Percentiles rank a stretch among this genome's conserved stretches.
phyloP scores from a whole-genome alignment of 2,329 filamentous ascomycete genomes.

The Knufia fluminis region DNA sequence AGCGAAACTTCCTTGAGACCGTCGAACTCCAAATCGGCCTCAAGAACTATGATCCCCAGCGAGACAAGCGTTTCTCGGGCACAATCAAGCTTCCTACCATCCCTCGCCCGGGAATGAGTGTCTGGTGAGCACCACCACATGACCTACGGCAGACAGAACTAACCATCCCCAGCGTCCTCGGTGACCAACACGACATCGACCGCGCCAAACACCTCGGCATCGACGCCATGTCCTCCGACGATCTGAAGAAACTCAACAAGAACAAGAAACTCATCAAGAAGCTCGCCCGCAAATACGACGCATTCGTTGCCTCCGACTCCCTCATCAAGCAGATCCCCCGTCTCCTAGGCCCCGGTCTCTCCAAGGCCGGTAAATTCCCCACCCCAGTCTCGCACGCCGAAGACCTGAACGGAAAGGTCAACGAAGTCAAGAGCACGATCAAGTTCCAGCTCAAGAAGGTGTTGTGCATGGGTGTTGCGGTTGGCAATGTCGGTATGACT shows the following conservation, averaged over 20 bases:
- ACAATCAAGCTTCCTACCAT: constrained; percentile 70
- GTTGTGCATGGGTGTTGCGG: constrained; percentile 98
- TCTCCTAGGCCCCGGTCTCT: constrained; percentile 94
- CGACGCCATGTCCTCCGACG: constrained; percentile 95
- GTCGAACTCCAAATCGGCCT: constrained; percentile 77
- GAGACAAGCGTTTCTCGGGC: constrained; percentile 99
- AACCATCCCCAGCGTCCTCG: constrained; percentile 54
- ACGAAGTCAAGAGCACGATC: constrained; percentile 99
- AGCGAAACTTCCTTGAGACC: constrained; percentile 95
- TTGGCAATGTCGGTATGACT: constrained; percentile 96
- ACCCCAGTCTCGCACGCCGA: constrained; percentile 95
- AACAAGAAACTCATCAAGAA: constrained; percentile 99
- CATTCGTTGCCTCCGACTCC: constrained; percentile 92
- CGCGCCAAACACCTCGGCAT: constrained; percentile 98
- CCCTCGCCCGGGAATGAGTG: constrained; percentile 81
- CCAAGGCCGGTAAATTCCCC: constrained; percentile 93
- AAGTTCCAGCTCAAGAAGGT: constrained; percentile 99
- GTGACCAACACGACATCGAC: constrained; percentile 98
- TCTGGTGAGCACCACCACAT: constrained; percentile 60
- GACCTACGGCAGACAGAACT: too few relatives aligned
- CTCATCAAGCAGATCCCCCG: constrained; percentile 99
- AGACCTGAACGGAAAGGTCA: constrained; percentile 90
- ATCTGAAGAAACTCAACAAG: constrained; percentile 99
- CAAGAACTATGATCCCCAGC: constrained; percentile 98
- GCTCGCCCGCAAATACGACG: constrained; percentile 99